These are phyloP conservation scores for Mortierella sp. DNA, from an alignment of 371 early-diverging fungal genomes.

Conservation along the genomic window DNA sequence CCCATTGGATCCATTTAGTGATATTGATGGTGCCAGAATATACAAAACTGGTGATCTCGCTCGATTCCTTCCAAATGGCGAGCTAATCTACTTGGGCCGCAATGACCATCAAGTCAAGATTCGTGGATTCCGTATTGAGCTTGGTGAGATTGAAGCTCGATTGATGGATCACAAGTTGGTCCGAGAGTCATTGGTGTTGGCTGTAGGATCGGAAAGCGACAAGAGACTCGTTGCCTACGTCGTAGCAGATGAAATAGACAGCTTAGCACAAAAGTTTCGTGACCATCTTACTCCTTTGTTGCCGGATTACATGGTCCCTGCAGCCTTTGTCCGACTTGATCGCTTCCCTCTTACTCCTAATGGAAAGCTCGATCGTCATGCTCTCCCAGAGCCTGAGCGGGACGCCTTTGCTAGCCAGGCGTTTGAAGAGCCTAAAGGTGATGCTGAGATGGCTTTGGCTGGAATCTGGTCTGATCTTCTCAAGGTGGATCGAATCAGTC, in stretches of 20 bases:
- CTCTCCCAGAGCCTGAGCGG: conserved; percentile 18
- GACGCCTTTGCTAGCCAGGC: conserved; percentile 3
- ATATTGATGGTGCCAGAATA: no score
- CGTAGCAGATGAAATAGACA: no score
- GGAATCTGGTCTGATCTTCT: conserved; percentile 23
- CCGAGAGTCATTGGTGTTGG: conserved; percentile 9
- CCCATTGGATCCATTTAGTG: no score
- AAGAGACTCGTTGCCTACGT: conserved; percentile 42
- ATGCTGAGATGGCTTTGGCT: conserved; percentile 14
- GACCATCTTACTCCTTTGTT: conserved; percentile 7
- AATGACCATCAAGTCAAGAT: no score
- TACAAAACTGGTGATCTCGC: no score
- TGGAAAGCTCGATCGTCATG: conserved; percentile 29
- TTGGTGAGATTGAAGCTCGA: no score
- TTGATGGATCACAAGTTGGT: no score
- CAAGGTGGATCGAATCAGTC: conserved; percentile 19
- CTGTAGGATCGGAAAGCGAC: background rate
- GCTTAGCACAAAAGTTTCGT: no score
- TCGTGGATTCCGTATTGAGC: no score
- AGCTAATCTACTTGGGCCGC: no score
- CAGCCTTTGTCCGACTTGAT: conserved; percentile 26
- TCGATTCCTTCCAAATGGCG: no score
- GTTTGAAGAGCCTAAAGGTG: conserved; percentile 21
- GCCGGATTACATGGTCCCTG: conserved; percentile 45
- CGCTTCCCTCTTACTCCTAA: background rate